Evolutionary conservation across 2,329 filamentous ascomycete genomes (phyloP), one percentile per base, ranked within the genome.

Genomic region (Colletotrichum orbiculare): DNA sequence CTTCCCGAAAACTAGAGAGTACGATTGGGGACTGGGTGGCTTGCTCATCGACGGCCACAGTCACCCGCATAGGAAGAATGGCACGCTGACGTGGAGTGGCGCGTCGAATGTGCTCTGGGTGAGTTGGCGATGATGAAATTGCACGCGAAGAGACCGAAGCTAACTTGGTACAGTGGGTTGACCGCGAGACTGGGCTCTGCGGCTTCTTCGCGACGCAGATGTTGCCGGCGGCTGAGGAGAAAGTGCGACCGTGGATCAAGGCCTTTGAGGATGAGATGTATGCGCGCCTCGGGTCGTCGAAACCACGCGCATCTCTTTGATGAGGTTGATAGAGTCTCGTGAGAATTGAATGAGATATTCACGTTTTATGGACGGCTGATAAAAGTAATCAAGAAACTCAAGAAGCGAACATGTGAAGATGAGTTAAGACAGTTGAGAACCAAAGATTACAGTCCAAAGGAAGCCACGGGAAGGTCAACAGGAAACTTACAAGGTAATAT

Each of bases 51-150:
- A 79, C 53, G 75, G 77, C 7, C 71, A 79, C 34, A 71, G 74
- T 43, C 76, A 76, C 4, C 72, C 71, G 4, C 71, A 78, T 58
- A 73, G 81, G 53, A 78, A 73, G 66, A 74, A 72, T 37, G 78
- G 78, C 1, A 77, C 77, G 4, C 37, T 83, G 66, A 71, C 72
- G 6, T 85, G 82, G 82, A 74, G 77, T 48, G 82, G 82, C 0
- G 75, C 81, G 62, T 74, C 78, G 10, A 85, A 85, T 69, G 67
- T 81, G 4, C 75, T 77, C 15, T 85, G 82, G 83, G 78, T 79
- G 67, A 69, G 81, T 71, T 75, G 77, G 71, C 58, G 33, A 15
- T 4, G 15, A 9, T 15, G 12, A 0, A 9, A 3, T 10, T 25
- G 25, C 25, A 25, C 25, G 25, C 7, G 6, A 3, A 11, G n/a